These are phyloP conservation scores for Pseudogymnoascus sp. DNA, from an alignment of 2,329 filamentous ascomycete species.

Conservation along the genomic window DNA sequence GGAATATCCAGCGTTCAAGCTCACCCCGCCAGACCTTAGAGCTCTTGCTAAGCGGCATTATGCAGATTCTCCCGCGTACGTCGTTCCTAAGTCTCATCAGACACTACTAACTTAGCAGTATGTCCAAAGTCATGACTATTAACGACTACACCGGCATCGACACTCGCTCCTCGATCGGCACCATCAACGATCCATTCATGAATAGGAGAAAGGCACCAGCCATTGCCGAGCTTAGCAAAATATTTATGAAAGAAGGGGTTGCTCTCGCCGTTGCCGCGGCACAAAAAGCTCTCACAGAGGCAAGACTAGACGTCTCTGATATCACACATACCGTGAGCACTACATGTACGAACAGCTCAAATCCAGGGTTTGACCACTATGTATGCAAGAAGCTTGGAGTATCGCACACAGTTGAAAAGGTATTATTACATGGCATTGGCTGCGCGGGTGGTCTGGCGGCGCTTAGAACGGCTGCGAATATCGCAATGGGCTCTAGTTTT, in stretches of 20 bases:
- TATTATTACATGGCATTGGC: constrained; percentile 57
- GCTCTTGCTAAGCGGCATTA: constrained; percentile 48
- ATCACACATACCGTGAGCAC: constrained; percentile 61
- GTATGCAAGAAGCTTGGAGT: constrained; percentile 51
- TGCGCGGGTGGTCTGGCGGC: constrained; percentile 56
- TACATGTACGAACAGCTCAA: constrained; percentile 61
- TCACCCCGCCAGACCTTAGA: constrained; percentile 43
- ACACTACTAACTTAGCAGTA: constrained; percentile 32
- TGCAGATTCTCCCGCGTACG: constrained; percentile 50
- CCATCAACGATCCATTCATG: constrained; percentile 50
- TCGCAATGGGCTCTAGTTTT: constrained; percentile 54
- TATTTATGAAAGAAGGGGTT: constrained; percentile 49
- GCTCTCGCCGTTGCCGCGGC: constrained; percentile 48
- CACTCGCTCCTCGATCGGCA: constrained; percentile 51
- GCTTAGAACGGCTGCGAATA: constrained; percentile 55
- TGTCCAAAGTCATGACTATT: constrained; percentile 54
- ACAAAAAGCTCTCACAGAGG: constrained; percentile 46
- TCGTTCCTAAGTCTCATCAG: constrained; percentile 14
- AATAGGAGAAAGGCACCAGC: constrained; percentile 46
- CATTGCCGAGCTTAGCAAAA: constrained; percentile 44
- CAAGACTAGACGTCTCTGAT: constrained; percentile 39
- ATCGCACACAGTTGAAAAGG: constrained; percentile 50
- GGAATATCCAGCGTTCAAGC: constrained; percentile 50
- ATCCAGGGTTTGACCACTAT: constrained; percentile 59
- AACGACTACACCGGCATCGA: constrained; percentile 59